phyloP scores from a whole-genome alignment of 2,329 filamentous ascomycete genomes.

The Fusarium begoniae region DNA sequence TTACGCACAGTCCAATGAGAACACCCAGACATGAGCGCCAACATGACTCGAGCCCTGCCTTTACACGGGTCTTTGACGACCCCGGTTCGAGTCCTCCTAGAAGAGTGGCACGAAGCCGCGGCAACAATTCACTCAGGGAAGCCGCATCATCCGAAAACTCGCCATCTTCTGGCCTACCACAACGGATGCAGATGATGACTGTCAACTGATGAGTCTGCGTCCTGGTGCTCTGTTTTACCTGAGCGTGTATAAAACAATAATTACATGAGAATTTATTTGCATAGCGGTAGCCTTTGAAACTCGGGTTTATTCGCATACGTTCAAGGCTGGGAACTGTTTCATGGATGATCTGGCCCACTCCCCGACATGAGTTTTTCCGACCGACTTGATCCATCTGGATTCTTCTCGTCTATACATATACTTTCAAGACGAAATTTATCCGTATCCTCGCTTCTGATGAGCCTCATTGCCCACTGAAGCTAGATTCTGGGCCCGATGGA shows the following conservation, averaged over 20 bases:
- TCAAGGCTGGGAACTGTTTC: conserved; percentile 15
- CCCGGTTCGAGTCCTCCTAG: conserved; percentile 65
- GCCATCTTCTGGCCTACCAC: conserved; percentile 59
- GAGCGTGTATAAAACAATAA: conserved; percentile 45
- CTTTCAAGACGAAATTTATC: neutral
- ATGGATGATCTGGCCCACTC: conserved; percentile 9
- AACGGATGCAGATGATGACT: conserved; percentile 72
- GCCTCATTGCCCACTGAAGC: neutral
- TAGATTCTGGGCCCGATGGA: conserved; percentile 2
- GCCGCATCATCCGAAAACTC: conserved; percentile 62
- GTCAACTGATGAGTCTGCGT: conserved; percentile 56
- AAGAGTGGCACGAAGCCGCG: conserved; percentile 61
- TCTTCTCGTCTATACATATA: neutral
- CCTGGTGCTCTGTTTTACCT: conserved; percentile 29
- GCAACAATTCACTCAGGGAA: conserved; percentile 62
- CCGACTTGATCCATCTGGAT: conserved; percentile 18
- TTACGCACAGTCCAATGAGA: conserved; percentile 63
- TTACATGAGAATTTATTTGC: conserved; percentile 46
- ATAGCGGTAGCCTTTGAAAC: conserved; percentile 49
- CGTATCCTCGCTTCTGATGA: neutral
- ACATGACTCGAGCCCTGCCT: conserved; percentile 70
- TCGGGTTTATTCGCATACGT: conserved; percentile 30
- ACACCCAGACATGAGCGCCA: conserved; percentile 58
- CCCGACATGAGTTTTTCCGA: conserved; percentile 11
- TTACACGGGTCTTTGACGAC: conserved; percentile 72